Base-by-base conservation (phyloP, 805 yeast genomes). In the Cyberlindnera galapagoensis region DNA sequence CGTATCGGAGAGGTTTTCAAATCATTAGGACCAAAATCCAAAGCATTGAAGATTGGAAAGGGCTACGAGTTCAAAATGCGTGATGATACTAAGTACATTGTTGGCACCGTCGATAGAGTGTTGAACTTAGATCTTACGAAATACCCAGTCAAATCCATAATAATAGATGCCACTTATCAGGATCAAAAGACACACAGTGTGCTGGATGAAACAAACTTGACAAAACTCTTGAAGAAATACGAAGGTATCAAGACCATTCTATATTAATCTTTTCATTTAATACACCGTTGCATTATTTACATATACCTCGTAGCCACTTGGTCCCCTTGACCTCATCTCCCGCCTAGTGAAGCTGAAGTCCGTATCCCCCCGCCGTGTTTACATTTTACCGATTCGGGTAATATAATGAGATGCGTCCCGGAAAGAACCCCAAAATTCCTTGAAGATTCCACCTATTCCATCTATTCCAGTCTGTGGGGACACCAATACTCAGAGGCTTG, bases 1-100 rank as follows among this genome's bases (percentile, higher is more conserved):
- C 69, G 97, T 44, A 92, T 86, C 2, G 90, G 96, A 49, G 96
- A 88, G 47, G 68, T 86, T 3, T 80, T 72, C 50, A 70, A 95
- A 43, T 75, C 82, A 1, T 49, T 72, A 56, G 54, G 54, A 1
- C 49, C 51, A 19, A 49, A 51, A 24, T 28, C 53, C 3, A 44
- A 42, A 11, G 46, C 52, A 1, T 33, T 48, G 19, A 51, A 40
- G 21, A 47, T 51, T 11, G 54, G 53, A 9, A 51, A 49, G 26
- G 56, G 54, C 1, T 51, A 51, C 25, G 51, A 47, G 10, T 35
- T 42, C 27, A 38, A 34, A 18, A 37, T 49, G 31, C 42, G 51
- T 29, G 45, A 43, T 15, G 52, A 49, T 18, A 51, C 54, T 3
- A 49, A 47, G 19, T 51, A 38, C 24, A 40, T 48, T 7, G 41